Evolutionary conservation across 139 green algal genomes (phyloP).

Genomic region (Chlamydomonas schloesseri): DNA sequence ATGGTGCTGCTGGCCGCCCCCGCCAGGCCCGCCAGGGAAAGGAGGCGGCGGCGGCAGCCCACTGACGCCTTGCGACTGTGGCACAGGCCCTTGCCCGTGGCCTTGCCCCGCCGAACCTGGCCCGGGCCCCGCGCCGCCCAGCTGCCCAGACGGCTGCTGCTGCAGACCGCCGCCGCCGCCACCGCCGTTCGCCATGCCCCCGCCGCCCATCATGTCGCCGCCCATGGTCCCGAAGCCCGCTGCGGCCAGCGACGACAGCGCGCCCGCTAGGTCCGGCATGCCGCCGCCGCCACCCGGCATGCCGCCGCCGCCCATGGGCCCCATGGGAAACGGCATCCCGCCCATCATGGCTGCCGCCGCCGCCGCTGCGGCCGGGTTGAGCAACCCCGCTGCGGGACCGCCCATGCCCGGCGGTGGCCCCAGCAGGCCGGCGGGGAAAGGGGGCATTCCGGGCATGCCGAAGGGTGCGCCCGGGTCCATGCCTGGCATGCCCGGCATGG

Average conservation of each 20-base stretch:
- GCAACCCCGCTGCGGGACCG: background rate
- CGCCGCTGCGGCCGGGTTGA: too few species aligned
- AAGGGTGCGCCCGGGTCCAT: background rate
- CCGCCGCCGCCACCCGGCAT: background rate
- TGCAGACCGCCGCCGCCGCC: background rate
- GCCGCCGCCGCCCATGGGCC: background rate
- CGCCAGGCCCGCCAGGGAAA: background rate
- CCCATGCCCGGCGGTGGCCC: background rate
- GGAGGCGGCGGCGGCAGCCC: too few species aligned
- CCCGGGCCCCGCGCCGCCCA: background rate
- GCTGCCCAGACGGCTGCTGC: background rate
- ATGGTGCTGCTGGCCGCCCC: background rate
- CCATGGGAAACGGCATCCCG: background rate
- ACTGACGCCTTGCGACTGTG: too few species aligned
- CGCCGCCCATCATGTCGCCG: background rate
- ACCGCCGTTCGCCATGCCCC: background rate
- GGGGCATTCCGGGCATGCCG: conserved; percentile 1
- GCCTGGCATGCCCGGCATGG: background rate
- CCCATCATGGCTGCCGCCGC: background rate
- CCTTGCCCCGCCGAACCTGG: background rate
- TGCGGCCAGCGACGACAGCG: conserved; percentile 13
- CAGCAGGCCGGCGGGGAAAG: conserved; percentile 30
- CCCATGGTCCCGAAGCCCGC: background rate
- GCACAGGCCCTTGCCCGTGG: background rate
- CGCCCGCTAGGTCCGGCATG: conserved; percentile 18